Conservation (phyloP, 108 stramenopile genomes). For the Poteriospumella lacustris region DNA sequence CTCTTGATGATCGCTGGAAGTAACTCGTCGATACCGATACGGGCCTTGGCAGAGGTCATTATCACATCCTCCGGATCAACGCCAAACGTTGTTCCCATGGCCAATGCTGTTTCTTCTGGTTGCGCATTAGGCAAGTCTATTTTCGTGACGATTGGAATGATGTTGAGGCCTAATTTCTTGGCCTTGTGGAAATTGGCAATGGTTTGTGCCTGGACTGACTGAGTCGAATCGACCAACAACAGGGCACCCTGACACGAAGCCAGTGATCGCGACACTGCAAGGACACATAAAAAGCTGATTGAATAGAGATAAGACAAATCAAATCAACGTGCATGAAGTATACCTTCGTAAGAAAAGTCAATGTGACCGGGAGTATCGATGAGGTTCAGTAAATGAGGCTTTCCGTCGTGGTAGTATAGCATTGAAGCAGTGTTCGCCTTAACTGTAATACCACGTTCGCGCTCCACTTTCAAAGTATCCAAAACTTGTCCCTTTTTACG, state of each 20-base stretch:
- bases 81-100: conserved; percentile 45
- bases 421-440: conserved; percentile 83
- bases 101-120: conserved; percentile 23
- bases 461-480: conserved; percentile 53
- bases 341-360: conserved; percentile 92
- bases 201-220: conserved; percentile 32
- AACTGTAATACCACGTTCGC: conserved; percentile 92
- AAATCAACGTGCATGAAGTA: too few relatives aligned
- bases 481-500: conserved; percentile 43
- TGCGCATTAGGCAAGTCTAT: conserved; percentile 27
- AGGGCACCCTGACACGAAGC: conserved; percentile 59
- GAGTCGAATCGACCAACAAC: conserved; percentile 14
- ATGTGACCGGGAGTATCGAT: conserved; percentile 93
- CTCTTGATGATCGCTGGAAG: neutral
- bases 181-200: conserved; percentile 37
- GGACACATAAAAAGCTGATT: conserved; percentile 18
- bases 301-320: too few relatives aligned
- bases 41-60: conserved; percentile 67
- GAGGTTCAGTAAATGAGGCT: conserved; percentile 62
- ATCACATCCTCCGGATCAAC: conserved; percentile 81
- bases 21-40: neutral
- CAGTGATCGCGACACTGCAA: conserved; percentile 65
- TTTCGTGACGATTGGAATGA: conserved; percentile 53
- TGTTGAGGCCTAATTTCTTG: conserved; percentile 34
- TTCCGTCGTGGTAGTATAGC: conserved; percentile 53